A percentile compares a stretch with the other conserved stretches of the same genome.
These are phyloP conservation scores for Penicillium griseofulvum DNA, from an alignment of 2,329 filamentous ascomycete genomes.

Conservation along the genomic window DNA sequence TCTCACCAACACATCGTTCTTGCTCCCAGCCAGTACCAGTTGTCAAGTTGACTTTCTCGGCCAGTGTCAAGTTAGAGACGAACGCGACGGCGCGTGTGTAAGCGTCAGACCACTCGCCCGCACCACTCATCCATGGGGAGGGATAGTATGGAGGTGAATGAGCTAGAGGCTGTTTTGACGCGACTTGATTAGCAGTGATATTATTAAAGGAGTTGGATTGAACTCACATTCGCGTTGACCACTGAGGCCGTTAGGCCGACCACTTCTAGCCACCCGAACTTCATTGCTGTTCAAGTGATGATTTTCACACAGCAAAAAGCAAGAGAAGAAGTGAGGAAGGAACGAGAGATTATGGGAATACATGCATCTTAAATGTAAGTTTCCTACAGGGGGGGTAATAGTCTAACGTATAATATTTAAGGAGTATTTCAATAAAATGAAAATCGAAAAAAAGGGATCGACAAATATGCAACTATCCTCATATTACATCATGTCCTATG, in stretches of 20 bases:
- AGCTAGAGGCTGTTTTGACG: conserved; percentile 28
- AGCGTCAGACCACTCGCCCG: conserved; percentile 71
- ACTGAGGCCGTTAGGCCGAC: conserved; percentile 32
- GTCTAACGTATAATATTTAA: not conserved
- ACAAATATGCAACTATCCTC: conserved; percentile 2
- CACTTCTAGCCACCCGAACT: conserved; percentile 36
- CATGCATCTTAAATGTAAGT: not conserved
- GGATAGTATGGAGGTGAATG: conserved; percentile 71
- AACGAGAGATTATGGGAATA: not conserved
- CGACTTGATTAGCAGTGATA: conserved; percentile 3
- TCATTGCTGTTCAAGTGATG: conserved; percentile 27
- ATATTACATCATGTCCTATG: not conserved
- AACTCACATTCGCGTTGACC: conserved; percentile 33
- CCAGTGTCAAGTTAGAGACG: conserved; percentile 76
- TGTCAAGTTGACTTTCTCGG: conserved; percentile 92
- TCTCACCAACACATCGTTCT: conserved; percentile 75
- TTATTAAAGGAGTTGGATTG: not conserved
- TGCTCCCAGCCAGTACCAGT: conserved; percentile 79
- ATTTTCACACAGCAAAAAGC: not conserved
- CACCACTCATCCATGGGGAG: conserved; percentile 79
- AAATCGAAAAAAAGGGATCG: conserved; percentile 5
- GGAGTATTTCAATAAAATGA: not conserved
- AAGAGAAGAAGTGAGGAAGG: not conserved
- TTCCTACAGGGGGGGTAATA: conserved; percentile 1
- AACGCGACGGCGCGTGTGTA: conserved; percentile 74